Base-by-base conservation (phyloP, 345 rosid species). In the Hibiscus trionum region DNA sequence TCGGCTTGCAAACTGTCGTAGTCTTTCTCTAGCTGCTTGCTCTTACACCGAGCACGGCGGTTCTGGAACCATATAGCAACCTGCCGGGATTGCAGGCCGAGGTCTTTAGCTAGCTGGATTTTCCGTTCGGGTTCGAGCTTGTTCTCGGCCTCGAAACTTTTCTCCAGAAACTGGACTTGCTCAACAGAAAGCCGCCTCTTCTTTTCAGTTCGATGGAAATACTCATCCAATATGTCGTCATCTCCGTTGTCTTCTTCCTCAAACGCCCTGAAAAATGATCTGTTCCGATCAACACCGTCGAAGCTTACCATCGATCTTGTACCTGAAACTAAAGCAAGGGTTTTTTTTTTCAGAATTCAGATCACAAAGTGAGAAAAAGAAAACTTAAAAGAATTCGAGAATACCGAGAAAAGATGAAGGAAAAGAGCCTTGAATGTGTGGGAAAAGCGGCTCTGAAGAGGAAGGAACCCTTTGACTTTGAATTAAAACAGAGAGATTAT, bases 11-110 rank as follows among this genome's bases (percentile, higher is more conserved):
- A 71, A 12, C 75, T 67, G 2, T 78, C 88, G 19, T 82, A 87
- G n/a, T 87, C 93, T 78, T 78, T 85, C 75, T 88, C 91, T 10
- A 88, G 76, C 69, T 82, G 89, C 70, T 87, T 87, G 19, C 82
- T 80, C 80, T 81, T 85, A 84, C 76, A 86, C 11, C 85, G 79
- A 15, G 93, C 93, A 33, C 91, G 81, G 52, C 91, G 86, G 76
- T 85, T 89, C 75, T 87, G 87, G 64, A 89, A 87, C 93, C 93
- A 89, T 26, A 89, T 85, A 0, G 87, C 91, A 5, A 87, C 86
- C 72, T 89, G 93, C 47, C 88, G 82, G 10, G 91, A 91, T 81
- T 85, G 88, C 84, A 89, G 72, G 10, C 89, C 87, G 7, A 89
- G 82, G 49, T 89, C 90, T 42, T 77, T 84, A 5, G 93, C 90